Base-by-base conservation (phyloP, 2,329 filamentous ascomycete species). In the Exophiala dermatitidis region DNA sequence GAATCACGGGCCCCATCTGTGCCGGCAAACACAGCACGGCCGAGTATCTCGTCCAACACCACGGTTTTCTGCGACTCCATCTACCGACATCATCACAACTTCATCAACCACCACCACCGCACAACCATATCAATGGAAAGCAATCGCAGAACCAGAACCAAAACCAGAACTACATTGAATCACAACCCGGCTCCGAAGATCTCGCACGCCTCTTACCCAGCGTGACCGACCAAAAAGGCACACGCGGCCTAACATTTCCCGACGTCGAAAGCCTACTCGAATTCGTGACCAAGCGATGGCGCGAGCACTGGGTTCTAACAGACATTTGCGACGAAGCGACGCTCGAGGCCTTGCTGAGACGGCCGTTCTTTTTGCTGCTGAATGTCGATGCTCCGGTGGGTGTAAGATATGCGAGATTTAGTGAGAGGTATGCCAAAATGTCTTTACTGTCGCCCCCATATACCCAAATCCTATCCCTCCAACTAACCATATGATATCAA, bases 351-450 rank as follows among this genome's bases (percentile, higher is more conserved):
- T 82, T 96, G 47, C 74, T 84, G 55, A 79, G 84, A 19, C 81
- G 93, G 5, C 93, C 93, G 0, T 96, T 95, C 74, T 97, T 97
- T 75, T 79, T 98, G 46, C 81, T 97, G 33, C 76, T 98, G 65
- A 91, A 88, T 68, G 83, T 97, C 45, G 91, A 97, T 69, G 91
- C 90, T 3, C 93, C 93, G 1, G 78, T 96, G 43, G 86, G 81
- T 46, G 76, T 91, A 42, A 85, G 93, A 48, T 96, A 88, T 87
- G 77, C 80, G 63, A 85, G 93, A 43, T 90, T 86, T 73, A 82
- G 81, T 58, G 70, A 78, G 55, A 77, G 79, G 69, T 75, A 64
- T 57, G 65, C 53, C 37, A 12, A 38, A n/a, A n/a, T 38, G 33
- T 33, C 36, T 31, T 19, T 47, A 2, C 44, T 40, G 33, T 48